phyloP scores from a whole-genome alignment of 257 asterid genomes.

The Nicotiana tabacum region DNA sequence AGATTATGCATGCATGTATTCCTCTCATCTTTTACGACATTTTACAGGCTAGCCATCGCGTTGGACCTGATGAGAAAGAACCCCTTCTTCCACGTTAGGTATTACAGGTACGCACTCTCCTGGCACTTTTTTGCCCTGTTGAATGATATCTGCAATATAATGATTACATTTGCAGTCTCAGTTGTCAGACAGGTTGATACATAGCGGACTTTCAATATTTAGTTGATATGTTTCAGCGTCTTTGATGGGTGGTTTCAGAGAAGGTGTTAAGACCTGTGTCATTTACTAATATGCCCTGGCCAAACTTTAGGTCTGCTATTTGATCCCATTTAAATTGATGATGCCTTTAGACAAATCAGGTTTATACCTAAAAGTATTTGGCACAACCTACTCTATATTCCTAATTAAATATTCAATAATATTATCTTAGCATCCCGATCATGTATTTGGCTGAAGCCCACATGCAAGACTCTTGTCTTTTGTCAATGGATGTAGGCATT shows the following conservation, averaged over 20 bases:
- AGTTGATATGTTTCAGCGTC: background rate
- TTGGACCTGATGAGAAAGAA: constrained; percentile 15
- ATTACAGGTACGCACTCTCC: constrained; percentile 7
- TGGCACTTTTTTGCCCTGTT: background rate
- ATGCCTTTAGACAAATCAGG: background rate
- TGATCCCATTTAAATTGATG: background rate
- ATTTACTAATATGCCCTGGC: background rate
- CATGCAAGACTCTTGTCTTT: background rate
- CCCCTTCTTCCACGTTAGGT: constrained; percentile 15
- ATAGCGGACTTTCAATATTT: background rate
- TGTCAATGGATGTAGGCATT: background rate
- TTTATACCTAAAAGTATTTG: background rate
- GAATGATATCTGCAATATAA: background rate
- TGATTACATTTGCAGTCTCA: background rate
- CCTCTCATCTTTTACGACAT: background rate
- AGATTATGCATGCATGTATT: background rate
- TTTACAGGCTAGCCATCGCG: constrained; percentile 15
- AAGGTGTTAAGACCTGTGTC: background rate
- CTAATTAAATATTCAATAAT: background rate
- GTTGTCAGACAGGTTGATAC: background rate
- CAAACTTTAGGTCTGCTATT: background rate
- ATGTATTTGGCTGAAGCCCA: background rate
- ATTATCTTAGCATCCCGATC: background rate
- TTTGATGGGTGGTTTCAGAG: background rate
- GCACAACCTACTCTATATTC: background rate